Base-by-base conservation (phyloP, 805 yeast species). In the Zygosaccharomyces pseudorouxii region DNA sequence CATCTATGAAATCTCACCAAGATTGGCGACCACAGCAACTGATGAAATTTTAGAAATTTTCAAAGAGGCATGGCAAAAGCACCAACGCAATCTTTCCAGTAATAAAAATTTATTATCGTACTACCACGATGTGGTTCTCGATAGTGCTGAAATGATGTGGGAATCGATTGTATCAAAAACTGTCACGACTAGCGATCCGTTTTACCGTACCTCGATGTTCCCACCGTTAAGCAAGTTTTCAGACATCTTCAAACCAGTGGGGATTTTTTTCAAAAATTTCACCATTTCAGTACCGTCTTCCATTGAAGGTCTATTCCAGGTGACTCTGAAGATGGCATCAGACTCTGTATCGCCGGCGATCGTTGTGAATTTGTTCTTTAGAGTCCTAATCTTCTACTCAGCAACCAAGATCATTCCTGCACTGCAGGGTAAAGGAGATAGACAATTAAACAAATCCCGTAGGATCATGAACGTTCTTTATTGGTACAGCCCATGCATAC, bases 331-430 rank as follows among this genome's bases (percentile, higher is more conserved):
- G 27, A 78, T 77, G 41, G 81, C 83, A 0, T 64, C 71, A 36
- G 72, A 76, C 28, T 86, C 90, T 27, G 71, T 89, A 46, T 84
- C 96, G 0, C 80, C 95, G 7, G 86, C 96, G 5, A 82, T 93
- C 20, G 70, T 88, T 23, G 74, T 89, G 22, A 89, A 89, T 56
- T 71, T 93, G 58, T 87, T 89, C 1, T 92, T 87, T 62, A 77
- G 99, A 58, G 81, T 92, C 18, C 76, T 86, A 4, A 96, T 90
- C 9, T 89, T 92, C 59, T 82, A 82, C 63, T 89, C 96, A 1
- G 97, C 98, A 2, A 87, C 97, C 12, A 84, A 95, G 62, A 89
- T 93, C 52, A 88, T 93, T 18, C 99, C 99, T 2, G 81, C 84
- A 9, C 69, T 86, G 49, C 81, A 76, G 55, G 63, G 62, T 35